Conservation (phyloP, 139 green algal species). For the Nannochloris sp. region DNA sequence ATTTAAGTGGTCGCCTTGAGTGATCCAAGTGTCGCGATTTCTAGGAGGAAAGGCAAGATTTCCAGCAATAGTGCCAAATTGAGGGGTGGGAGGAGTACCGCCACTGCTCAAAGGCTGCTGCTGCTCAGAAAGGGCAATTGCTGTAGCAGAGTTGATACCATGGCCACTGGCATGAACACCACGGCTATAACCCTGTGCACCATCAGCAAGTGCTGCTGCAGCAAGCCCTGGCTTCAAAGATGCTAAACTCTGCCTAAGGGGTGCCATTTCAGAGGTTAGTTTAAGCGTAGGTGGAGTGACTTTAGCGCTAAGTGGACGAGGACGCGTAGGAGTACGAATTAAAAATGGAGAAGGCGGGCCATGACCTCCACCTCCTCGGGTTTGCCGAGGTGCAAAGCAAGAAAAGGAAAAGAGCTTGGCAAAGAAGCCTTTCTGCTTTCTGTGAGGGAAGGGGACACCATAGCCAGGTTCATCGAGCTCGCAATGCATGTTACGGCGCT, state of each 20-base stretch:
- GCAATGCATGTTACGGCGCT: slow-evolving; percentile 9
- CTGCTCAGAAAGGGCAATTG: neutral
- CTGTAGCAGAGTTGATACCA: neutral
- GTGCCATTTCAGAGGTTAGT: slow-evolving; percentile 3
- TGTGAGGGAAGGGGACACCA: neutral
- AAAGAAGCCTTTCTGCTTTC: neutral
- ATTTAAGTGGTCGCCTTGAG: too few relatives aligned
- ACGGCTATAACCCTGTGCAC: too few relatives aligned
- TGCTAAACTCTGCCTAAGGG: slow-evolving; percentile 15
- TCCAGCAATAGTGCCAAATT: neutral
- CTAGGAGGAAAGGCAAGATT: neutral
- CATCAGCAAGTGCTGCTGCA: neutral
- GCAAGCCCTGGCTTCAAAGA: neutral
- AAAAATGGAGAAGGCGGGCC: too few relatives aligned
- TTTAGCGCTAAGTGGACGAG: too few relatives aligned
- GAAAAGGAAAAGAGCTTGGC: too few relatives aligned
- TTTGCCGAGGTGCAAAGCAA: too few relatives aligned
- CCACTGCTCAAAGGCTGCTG: neutral
- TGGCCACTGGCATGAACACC: too few relatives aligned
- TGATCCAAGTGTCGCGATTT: neutral
- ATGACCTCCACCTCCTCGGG: too few relatives aligned
- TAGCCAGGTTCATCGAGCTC: slow-evolving; percentile 23
- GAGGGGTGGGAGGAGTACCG: neutral
- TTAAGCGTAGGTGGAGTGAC: neutral
- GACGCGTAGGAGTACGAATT: too few relatives aligned